Base-by-base conservation (phyloP, 805 yeast genomes). In the Metschnikowia santaceciliae region DNA sequence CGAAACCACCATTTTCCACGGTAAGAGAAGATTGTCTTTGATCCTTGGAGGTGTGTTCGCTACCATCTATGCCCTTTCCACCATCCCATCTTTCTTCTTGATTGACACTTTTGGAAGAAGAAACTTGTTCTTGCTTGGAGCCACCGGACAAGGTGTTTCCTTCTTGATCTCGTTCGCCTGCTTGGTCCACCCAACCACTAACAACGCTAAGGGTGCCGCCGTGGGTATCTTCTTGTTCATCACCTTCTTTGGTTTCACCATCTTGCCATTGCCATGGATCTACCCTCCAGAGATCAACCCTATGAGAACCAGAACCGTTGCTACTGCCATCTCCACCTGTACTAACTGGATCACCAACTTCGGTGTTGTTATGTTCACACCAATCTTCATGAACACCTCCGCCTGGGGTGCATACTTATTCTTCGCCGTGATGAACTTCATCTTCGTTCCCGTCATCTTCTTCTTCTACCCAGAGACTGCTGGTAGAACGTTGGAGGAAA, bases 31-130 rank as follows among this genome's bases (percentile, higher is more conserved):
- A 64, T 68, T 81, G 60, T 70, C 87, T 26, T 73, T 81, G 65
- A 71, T 83, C 57, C 71, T 84, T 60, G 87, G 87, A 63, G 87
- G 87, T 71, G 81, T 81, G 36, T 81, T 81, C 57, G 72, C 86
- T 35, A 79, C 85, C 47, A 69, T 82, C 43, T 82, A 82, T 58
- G 82, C 84, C n/a, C 52, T 83, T 10, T 70, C 78, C 49, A 76
- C 82, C 41, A 69, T 71, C 54, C 76, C 76, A 32, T 68, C 77
- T 19, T 72, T 72, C 61, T 73, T 71, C 62, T 63, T 72, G 56
- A 61, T 73, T 55, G 78, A 73, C 57, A 58, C 72, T 32, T 63
- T 71, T 35, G 78, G 78, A 49, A 70, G 78, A 70, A 72, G 79
- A 71, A 72, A 70, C 60, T 68, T 73, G 58, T 72, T 71, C 59